phyloP scores from a whole-genome alignment of 2,329 filamentous ascomycete genomes.

The Phialophora tarda region DNA sequence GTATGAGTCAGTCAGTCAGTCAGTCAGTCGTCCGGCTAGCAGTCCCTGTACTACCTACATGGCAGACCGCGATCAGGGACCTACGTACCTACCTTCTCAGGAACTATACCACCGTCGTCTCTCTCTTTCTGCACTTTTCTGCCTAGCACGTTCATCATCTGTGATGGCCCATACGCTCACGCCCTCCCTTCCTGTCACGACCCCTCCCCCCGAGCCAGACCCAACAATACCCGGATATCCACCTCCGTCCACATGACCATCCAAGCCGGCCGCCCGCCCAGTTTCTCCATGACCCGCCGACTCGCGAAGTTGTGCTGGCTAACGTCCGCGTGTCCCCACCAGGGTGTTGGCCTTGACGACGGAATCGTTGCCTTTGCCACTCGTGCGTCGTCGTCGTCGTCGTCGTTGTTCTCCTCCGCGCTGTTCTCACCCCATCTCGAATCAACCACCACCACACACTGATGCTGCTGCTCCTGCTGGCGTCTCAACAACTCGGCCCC shows the following conservation, averaged over 20 bases:
- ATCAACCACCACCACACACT: conserved; percentile 38
- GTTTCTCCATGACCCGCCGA: conserved; percentile 53
- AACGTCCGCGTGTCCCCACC: conserved; percentile 50
- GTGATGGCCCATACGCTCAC: too few species aligned
- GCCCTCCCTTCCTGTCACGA: background rate
- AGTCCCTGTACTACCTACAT: too few species aligned
- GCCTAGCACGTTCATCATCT: too few species aligned
- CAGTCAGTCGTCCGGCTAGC: too few species aligned
- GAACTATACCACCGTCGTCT: too few species aligned
- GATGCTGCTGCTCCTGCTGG: conserved; percentile 31
- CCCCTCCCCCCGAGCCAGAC: background rate
- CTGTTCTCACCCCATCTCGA: background rate
- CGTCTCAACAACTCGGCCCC: conserved; percentile 45
- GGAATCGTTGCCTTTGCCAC: background rate
- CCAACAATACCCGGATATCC: conserved; percentile 39
- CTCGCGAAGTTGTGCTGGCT: conserved; percentile 46
- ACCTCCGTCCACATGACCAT: conserved; percentile 48
- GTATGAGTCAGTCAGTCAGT: too few species aligned
- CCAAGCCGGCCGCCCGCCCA: conserved; percentile 47
- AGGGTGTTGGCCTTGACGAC: background rate
- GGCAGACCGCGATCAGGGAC: too few species aligned
- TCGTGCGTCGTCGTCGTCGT: background rate
- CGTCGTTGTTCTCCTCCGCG: conserved; percentile 21
- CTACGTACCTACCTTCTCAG: too few species aligned
- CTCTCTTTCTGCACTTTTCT: too few species aligned